Percentiles rank a stretch among this genome's conserved stretches.
Evolutionary conservation across 805 yeast genomes (phyloP).

Genomic region (Cyberlindnera sargentensis): DNA sequence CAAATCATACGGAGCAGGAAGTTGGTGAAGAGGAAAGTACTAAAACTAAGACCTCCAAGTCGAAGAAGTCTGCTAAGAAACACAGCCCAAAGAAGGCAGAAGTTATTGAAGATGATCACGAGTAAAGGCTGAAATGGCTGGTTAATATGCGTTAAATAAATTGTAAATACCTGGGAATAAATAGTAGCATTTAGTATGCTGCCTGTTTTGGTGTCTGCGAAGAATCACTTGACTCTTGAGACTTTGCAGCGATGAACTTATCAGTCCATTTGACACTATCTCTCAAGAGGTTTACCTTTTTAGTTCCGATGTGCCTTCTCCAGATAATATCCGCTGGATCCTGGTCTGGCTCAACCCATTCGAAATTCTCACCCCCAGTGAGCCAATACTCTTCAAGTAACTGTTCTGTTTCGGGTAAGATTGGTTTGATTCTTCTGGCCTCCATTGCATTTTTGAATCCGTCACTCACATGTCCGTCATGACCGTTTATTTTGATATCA

Average conservation of each 20-base stretch:
- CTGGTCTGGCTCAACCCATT: constrained; percentile 86
- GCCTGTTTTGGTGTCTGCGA: not conserved
- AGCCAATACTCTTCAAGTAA: constrained; percentile 82
- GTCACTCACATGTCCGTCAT: constrained; percentile 15
- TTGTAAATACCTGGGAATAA: constrained; percentile 1
- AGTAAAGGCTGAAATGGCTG: not conserved
- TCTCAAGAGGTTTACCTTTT: constrained; percentile 11
- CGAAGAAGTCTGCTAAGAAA: not conserved
- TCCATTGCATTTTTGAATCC: constrained; percentile 9
- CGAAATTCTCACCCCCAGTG: constrained; percentile 78
- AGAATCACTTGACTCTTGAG: not conserved
- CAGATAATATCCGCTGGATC: constrained; percentile 66
- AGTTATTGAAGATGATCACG: constrained; percentile 6
- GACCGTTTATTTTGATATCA: constrained; percentile 30
- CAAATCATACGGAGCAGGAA: constrained; percentile 37
- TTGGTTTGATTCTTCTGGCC: constrained; percentile 5
- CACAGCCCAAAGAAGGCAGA: constrained; percentile 3
- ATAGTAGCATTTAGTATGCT: not conserved
- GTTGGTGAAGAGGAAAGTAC: constrained; percentile 2
- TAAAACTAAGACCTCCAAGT: not conserved
- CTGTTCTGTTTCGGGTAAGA: constrained; percentile 55
- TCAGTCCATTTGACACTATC: constrained; percentile 17
- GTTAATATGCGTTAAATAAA: constrained; percentile 1
- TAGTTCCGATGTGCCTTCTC: constrained; percentile 8
- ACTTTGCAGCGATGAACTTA: constrained; percentile 9